phyloP scores from a whole-genome alignment of 2,329 filamentous ascomycete species.

The Corynespora cassiicola region DNA sequence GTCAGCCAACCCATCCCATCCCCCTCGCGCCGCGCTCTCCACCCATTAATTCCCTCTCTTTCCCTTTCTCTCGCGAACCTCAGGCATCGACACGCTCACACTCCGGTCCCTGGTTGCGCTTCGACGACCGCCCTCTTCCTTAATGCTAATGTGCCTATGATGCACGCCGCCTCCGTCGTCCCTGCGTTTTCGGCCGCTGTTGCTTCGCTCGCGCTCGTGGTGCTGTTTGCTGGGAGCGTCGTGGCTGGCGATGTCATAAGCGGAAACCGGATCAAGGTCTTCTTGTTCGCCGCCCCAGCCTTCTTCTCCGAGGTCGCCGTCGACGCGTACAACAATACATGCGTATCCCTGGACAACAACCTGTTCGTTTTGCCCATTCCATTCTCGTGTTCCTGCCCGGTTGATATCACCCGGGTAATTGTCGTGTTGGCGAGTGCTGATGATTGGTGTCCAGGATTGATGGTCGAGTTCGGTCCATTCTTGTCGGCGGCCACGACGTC shows the following conservation, averaged over 20 bases:
- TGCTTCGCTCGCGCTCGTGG: too few species aligned
- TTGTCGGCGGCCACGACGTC: slow-evolving; percentile 39
- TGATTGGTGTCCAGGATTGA: slow-evolving; percentile 33
- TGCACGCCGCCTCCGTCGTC: too few species aligned
- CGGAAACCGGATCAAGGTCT: slow-evolving; percentile 37
- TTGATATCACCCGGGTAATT: background rate
- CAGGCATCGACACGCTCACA: too few species aligned
- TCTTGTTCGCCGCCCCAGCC: slow-evolving; percentile 39
- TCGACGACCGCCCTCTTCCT: too few species aligned
- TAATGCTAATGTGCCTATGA: too few species aligned
- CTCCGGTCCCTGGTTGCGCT: too few species aligned
- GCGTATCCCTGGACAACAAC: slow-evolving; percentile 40
- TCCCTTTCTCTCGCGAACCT: too few species aligned
- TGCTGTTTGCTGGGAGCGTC: too few species aligned
- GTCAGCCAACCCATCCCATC: too few species aligned
- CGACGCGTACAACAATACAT: slow-evolving; percentile 36
- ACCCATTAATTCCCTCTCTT: too few species aligned
- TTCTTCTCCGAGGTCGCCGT: slow-evolving; percentile 39
- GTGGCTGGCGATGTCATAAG: slow-evolving; percentile 28
- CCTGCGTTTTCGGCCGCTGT: too few species aligned
- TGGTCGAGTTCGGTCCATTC: slow-evolving; percentile 36
- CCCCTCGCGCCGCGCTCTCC: too few species aligned
- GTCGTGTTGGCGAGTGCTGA: slow-evolving; percentile 8
- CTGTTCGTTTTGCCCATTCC: slow-evolving; percentile 23
- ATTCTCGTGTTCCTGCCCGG: background rate